Evolutionary conservation across 441 rosid species (phyloP), one percentile per base, ranked within the genome.

Genomic region (Corymbia citriodora): DNA sequence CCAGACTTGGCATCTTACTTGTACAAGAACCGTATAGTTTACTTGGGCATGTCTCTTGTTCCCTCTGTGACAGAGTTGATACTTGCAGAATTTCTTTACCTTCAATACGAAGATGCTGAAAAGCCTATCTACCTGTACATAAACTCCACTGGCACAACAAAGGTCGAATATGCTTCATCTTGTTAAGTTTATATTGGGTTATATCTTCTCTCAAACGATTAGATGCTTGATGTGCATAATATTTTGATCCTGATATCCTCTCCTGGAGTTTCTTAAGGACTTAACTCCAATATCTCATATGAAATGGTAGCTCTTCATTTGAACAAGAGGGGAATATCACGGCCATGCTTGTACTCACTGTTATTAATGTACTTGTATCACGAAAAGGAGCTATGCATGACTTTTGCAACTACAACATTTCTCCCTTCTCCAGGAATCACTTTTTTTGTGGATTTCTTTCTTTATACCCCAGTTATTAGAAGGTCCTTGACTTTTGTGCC

Each of bases 31-130:
- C 94, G 97, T 54, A 98, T 98, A 91, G 98, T 97, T 33, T 96
- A 98, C 93, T 91, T 98, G 96, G 99, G 99, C 89, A 96, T 97
- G 99, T 94, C 97, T 89, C 98, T 96, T 91, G 96, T 97, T 92
- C 99, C 99, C 89, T 94, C 96, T 65, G 99, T 97, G 87, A 95
- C 98, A 15, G 97, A 96, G 95, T 90, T 98, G 93, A 93, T 96
- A 68, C 91, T 96, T 13, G 98, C 98, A 4, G 98, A 97, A 89
- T 96, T 98, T 96, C 96, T 96, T 90, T 97, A 96, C 93, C 99
- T 98, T 92, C 96, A 96, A 93, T 95, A 94, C 90, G 96, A 95
- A 92, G 97, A 96, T 89, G 94, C 91, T 27, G 94, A 94, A 88
- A 96, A 96, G 90, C 99, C 99, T 89, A 96, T 98, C 50, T 98